Evolutionary conservation across 2,329 filamentous ascomycete genomes (phyloP).

Genomic region (Aspergillus hortae): DNA sequence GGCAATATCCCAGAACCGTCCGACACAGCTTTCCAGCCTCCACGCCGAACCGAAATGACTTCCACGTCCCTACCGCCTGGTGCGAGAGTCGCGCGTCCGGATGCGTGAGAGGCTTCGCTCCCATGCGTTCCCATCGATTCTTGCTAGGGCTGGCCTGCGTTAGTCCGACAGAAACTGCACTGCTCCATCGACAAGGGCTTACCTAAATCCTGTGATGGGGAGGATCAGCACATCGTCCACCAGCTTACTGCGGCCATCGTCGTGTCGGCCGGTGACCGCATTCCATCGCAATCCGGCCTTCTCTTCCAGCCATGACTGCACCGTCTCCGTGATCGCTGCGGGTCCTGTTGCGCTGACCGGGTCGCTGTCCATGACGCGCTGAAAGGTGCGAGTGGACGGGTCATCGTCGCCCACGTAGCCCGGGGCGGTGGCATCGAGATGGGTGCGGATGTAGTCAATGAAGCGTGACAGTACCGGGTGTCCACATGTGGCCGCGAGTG

Average conservation of each 20-base stretch:
- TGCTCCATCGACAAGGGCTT: background rate
- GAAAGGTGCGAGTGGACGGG: slow-evolving; percentile 4
- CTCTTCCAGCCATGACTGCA: slow-evolving; percentile 20
- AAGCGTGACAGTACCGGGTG: slow-evolving; percentile 28
- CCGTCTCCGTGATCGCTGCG: slow-evolving; percentile 26
- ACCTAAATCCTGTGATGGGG: slow-evolving; percentile 34
- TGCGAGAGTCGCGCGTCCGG: slow-evolving; percentile 27
- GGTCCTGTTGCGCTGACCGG: slow-evolving; percentile 29
- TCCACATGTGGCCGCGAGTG: slow-evolving; percentile 23
- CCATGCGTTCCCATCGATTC: slow-evolving; percentile 27
- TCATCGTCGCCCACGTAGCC: background rate
- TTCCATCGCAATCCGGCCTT: slow-evolving; percentile 27
- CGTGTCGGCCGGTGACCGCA: slow-evolving; percentile 25
- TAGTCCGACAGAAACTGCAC: background rate
- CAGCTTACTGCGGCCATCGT: slow-evolving; percentile 27
- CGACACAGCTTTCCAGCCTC: slow-evolving; percentile 32
- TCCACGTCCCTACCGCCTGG: slow-evolving; percentile 30
- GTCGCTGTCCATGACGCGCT: slow-evolving; percentile 20
- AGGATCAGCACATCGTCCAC: slow-evolving; percentile 31
- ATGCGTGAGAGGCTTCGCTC: slow-evolving; percentile 27
- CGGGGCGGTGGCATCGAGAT: background rate
- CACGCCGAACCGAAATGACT: slow-evolving; percentile 21
- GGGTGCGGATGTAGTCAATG: slow-evolving; percentile 17
- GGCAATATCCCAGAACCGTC: slow-evolving; percentile 28
- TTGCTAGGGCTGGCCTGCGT: slow-evolving; percentile 23